Percentiles rank a stretch among this genome's conserved stretches.
Evolutionary conservation across 768 basidiomycete genomes (phyloP).

Genomic region (Tremella fuciformis): DNA sequence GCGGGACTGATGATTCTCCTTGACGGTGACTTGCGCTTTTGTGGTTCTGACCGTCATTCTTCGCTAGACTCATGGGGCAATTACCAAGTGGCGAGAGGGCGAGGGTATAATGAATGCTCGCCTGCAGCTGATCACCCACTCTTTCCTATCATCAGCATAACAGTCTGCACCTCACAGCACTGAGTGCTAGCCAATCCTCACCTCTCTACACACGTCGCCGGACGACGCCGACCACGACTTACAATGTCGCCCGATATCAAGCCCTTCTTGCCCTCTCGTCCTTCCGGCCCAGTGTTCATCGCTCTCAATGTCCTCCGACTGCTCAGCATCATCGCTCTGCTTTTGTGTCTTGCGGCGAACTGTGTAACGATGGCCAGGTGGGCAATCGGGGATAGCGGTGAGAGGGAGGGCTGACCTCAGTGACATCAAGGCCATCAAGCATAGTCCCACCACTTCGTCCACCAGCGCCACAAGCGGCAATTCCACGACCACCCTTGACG

Average conservation of each 20-base stretch:
- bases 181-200: no score
- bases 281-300: slow-evolving; percentile 46
- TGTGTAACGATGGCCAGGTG: slow-evolving; percentile 57
- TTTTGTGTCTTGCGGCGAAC: slow-evolving; percentile 67
- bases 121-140: no score
- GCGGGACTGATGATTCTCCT: no score
- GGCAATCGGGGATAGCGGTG: slow-evolving; percentile 12
- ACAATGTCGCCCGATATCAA: slow-evolving; percentile 25
- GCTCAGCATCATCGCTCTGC: slow-evolving; percentile 72
- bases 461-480: slow-evolving; percentile 11
- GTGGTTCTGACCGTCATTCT: no score
- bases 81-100: no score
- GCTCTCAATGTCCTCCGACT: slow-evolving; percentile 73
- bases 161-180: no score
- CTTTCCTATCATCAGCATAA: no score
- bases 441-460: slow-evolving; percentile 9
- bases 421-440: slow-evolving; percentile 48
- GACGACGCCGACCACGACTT: no score
- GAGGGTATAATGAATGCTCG: no score
- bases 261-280: slow-evolving; percentile 36
- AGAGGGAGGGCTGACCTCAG: slow-evolving; percentile 16
- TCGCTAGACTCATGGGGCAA: no score
- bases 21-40: no score
- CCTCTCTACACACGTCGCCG: no score
- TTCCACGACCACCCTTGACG: slow-evolving; percentile 13